Evolutionary conservation across 2,329 filamentous ascomycete species (phyloP), one percentile per base, ranked within the genome.

Genomic region (Colletotrichum zoysiae): DNA sequence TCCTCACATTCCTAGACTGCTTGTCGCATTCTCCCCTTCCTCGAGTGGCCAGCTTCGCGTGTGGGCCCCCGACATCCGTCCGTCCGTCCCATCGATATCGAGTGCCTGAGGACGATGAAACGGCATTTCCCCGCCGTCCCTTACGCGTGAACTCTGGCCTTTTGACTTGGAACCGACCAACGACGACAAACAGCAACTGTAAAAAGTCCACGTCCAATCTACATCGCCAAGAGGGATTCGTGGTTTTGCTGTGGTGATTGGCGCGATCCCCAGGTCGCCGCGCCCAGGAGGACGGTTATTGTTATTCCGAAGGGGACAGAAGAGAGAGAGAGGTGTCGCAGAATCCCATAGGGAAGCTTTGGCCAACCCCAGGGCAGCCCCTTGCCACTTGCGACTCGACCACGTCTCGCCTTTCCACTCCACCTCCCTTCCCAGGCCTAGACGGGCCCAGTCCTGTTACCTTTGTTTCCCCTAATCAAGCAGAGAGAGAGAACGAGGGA

Each of bases 301-400:
- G 11, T 30, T 26, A 50, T 61, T 44, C 48, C 35, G 16, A 33
- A 60, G n/a, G n/a, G 16, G 26, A 35, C 23, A 42, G 23, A 38
- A 30, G 44, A 38, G 53, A 30, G 26, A 30, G 26, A 55, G 26
- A 40, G 55, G 48, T 51, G 23, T 35, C 42, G 51, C 51, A 44
- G 46, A 59, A 60, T 30, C 30, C 30, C 48, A 60, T 44, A 33
- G 46, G 44, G 46, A 72, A 72, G 70, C 70, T 72, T 72, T 72
- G 70, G 66, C 70, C 70, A 72, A 60, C 59, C 67, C 61, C 68
- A 57, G 67, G 68, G 64, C 58, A 51, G 23, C 59, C 70, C 66
- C 60, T 65, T 70, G 66, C 66, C 66, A 72, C 70, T 71, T 71
- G 70, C 61, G 67, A 73, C 67, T 71, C 59, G 69, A 71, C 65